These are phyloP conservation scores for Penicillium manginii DNA, from an alignment of 495 filamentous ascomycete genomes.

Conservation along the genomic window DNA sequence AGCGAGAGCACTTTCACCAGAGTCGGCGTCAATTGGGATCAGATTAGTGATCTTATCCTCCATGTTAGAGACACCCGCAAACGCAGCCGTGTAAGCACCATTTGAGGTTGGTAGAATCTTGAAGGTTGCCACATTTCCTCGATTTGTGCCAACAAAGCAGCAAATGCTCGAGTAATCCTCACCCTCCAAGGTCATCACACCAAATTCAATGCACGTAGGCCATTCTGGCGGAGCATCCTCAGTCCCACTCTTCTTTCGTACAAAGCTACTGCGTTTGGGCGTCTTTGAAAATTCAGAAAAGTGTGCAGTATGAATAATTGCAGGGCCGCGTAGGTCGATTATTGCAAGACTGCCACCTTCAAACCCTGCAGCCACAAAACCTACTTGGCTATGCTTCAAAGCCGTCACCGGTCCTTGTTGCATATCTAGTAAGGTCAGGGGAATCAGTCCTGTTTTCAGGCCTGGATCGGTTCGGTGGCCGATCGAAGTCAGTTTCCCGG, in stretches of 20 bases:
- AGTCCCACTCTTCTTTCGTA: slow-evolving; percentile 48
- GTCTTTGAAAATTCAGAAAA: slow-evolving; percentile 68
- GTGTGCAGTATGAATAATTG: slow-evolving; percentile 76
- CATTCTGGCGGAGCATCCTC: slow-evolving; percentile 63
- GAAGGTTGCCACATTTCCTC: slow-evolving; percentile 83
- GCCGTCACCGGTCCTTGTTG: slow-evolving; percentile 77
- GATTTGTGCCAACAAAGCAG: slow-evolving; percentile 86
- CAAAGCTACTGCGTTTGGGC: slow-evolving; percentile 71
- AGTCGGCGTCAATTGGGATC: slow-evolving; percentile 75
- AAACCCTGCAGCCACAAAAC: slow-evolving; percentile 86
- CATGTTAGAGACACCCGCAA: slow-evolving; percentile 66
- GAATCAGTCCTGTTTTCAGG: slow-evolving; percentile 80
- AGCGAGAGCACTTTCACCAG: slow-evolving; percentile 74
- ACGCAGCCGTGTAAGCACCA: slow-evolving; percentile 72
- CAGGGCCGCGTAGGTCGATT: slow-evolving; percentile 85
- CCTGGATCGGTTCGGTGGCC: slow-evolving; percentile 74
- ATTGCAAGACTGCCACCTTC: slow-evolving; percentile 78
- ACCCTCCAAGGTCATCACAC: slow-evolving; percentile 88
- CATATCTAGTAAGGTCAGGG: slow-evolving; percentile 79
- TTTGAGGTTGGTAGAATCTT: slow-evolving; percentile 76
- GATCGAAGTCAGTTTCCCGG: slow-evolving; percentile 71
- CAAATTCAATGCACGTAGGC: slow-evolving; percentile 82
- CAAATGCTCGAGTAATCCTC: slow-evolving; percentile 94
- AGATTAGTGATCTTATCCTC: slow-evolving; percentile 76
- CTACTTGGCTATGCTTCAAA: slow-evolving; percentile 82